These are phyloP conservation scores for Tetracladium maxilliforme DNA, from an alignment of 2,329 filamentous ascomycete species.

Conservation along the genomic window DNA sequence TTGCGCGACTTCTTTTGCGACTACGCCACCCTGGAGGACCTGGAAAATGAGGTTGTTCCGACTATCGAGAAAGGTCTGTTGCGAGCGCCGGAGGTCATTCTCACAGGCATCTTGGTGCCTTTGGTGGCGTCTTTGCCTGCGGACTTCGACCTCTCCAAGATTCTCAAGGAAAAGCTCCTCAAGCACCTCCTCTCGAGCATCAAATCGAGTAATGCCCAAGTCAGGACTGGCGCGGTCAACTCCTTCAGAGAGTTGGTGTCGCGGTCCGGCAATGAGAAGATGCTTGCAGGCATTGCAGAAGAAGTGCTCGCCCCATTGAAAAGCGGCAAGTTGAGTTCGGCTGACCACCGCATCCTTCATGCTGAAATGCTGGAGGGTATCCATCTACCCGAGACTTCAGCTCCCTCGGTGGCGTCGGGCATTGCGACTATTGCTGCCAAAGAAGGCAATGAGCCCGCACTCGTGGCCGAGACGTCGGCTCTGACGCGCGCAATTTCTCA, in stretches of 20 bases:
- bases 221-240: constrained; percentile 60
- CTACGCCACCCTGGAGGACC: constrained; percentile 60
- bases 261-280: constrained; percentile 38
- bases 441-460: constrained; percentile 76
- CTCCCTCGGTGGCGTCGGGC: constrained; percentile 49
- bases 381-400: constrained; percentile 42
- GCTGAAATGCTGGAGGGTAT: constrained; percentile 64
- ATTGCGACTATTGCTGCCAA: constrained; percentile 60
- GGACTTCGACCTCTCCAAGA: constrained; percentile 61
- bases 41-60: constrained; percentile 63
- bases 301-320: constrained; percentile 73
- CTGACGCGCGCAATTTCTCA: constrained; percentile 53
- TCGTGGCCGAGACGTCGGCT: constrained; percentile 60
- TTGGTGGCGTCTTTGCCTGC: constrained; percentile 56
- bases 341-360: constrained; percentile 73
- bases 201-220: constrained; percentile 72
- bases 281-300: constrained; percentile 54
- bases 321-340: constrained; percentile 65
- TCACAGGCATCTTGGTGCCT: constrained; percentile 63
- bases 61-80: constrained; percentile 79
- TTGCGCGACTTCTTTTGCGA: constrained; percentile 69
- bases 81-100: constrained; percentile 76
- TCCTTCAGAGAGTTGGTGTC: constrained; percentile 60
- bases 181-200: constrained; percentile 83
- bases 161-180: constrained; percentile 56